Evolutionary conservation across 2,329 filamentous ascomycete genomes (phyloP).

Genomic region (Pseudogymnoascus sp.): DNA sequence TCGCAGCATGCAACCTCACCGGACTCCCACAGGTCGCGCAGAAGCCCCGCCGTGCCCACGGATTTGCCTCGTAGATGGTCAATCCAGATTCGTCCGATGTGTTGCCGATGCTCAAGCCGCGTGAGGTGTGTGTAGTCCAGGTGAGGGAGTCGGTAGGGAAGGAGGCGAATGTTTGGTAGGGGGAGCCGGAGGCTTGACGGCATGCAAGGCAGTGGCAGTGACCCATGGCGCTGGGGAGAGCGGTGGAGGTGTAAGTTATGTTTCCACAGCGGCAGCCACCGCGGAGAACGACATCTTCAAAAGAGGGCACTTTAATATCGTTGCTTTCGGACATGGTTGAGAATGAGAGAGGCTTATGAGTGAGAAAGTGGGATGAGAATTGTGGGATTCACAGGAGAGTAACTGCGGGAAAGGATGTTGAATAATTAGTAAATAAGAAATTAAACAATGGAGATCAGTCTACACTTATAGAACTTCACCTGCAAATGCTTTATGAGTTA

Average conservation of each 20-base stretch:
- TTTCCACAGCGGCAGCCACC: constrained; percentile 38
- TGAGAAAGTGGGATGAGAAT: background rate
- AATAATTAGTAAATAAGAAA: background rate
- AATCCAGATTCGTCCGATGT: constrained; percentile 13
- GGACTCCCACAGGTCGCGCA: constrained; percentile 40
- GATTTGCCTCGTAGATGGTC: constrained; percentile 30
- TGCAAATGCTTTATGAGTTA: background rate
- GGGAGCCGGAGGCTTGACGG: constrained; percentile 38
- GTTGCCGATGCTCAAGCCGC: background rate
- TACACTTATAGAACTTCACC: background rate
- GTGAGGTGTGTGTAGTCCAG: constrained; percentile 23
- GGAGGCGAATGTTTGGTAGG: constrained; percentile 35
- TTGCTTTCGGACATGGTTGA: background rate
- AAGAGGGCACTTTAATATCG: background rate
- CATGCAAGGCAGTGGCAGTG: constrained; percentile 43
- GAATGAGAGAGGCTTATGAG: background rate
- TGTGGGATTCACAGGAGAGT: background rate
- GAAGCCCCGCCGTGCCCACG: constrained; percentile 33
- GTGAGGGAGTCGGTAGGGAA: constrained; percentile 30
- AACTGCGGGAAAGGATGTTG: background rate
- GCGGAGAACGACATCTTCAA: constrained; percentile 22
- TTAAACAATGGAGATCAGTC: background rate
- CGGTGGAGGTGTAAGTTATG: constrained; percentile 34
- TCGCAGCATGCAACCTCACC: constrained; percentile 35
- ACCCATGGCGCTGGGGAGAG: constrained; percentile 29